Evolutionary conservation across 805 yeast species (phyloP).

Genomic region (Saccharomycopsis sp.): DNA sequence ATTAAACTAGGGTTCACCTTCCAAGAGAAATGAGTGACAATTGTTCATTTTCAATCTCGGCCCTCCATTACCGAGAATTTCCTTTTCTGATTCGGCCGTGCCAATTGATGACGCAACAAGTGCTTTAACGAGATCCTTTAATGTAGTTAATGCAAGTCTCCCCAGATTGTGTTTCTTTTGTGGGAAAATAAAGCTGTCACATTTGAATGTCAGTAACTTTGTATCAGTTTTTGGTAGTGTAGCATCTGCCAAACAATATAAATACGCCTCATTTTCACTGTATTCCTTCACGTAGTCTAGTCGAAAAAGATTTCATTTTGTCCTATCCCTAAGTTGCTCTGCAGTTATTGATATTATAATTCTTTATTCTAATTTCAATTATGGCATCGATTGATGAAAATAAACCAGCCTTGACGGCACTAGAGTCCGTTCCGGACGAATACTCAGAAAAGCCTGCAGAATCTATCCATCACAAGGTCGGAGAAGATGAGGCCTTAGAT

Average conservation of each 20-base stretch:
- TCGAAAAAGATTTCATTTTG: too few species aligned
- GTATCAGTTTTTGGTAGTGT: too few species aligned
- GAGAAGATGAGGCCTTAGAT: conserved; percentile 9
- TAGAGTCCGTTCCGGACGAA: background rate
- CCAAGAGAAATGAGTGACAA: background rate
- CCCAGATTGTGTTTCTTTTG: too few species aligned
- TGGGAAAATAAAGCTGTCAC: too few species aligned
- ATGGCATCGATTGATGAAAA: background rate
- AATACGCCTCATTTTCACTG: too few species aligned
- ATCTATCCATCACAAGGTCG: background rate
- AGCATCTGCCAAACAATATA: too few species aligned
- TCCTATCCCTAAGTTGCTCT: too few species aligned
- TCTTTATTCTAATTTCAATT: background rate
- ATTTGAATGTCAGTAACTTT: too few species aligned
- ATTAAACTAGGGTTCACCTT: background rate
- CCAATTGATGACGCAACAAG: background rate
- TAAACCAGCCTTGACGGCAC: background rate
- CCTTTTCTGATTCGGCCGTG: background rate
- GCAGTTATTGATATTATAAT: too few species aligned
- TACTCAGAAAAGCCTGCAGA: background rate
- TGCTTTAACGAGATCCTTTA: background rate
- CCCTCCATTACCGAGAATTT: background rate
- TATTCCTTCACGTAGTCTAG: too few species aligned
- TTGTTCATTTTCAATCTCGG: background rate
- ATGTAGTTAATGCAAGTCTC: too few species aligned